Percentiles rank a stretch among this genome's conserved stretches.
These are phyloP conservation scores for Gigaspora rosea DNA, from an alignment of 192 early-diverging fungal genomes.

Conservation along the genomic window DNA sequence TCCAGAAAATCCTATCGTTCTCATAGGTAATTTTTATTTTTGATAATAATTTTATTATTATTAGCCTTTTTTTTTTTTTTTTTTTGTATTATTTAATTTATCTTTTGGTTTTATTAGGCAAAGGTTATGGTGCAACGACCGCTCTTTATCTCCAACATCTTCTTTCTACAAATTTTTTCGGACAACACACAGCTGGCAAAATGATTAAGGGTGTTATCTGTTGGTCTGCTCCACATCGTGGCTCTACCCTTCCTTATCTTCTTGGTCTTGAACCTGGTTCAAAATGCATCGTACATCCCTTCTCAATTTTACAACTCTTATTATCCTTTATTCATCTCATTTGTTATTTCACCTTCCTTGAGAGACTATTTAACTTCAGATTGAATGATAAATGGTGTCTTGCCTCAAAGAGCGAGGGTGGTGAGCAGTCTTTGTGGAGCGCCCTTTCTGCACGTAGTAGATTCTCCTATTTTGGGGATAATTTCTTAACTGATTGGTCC, in stretches of 20 bases:
- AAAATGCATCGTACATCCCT: constrained; percentile 4
- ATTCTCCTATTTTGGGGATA: constrained; percentile 25
- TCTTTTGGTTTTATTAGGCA: constrained; percentile 14
- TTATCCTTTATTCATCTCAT: constrained; percentile 16
- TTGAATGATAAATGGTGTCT: constrained; percentile 30
- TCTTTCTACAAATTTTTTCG: constrained; percentile 19
- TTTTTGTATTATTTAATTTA: neutral
- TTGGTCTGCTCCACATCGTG: constrained; percentile 32
- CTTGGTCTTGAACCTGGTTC: constrained; percentile 31
- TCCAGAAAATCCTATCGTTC: constrained; percentile 28
- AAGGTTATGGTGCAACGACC: constrained; percentile 30
- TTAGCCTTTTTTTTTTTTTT: no score
- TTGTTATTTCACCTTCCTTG: constrained; percentile 19
- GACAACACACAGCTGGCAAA: constrained; percentile 12
- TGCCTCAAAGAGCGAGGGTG: neutral
- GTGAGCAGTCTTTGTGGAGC: constrained; percentile 20
- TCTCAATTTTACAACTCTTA: constrained; percentile 13
- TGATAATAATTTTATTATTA: no score
- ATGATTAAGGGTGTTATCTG: constrained; percentile 28
- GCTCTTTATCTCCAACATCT: constrained; percentile 31
- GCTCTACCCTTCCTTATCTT: constrained; percentile 21
- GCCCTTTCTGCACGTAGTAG: constrained; percentile 21
- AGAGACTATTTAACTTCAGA: constrained; percentile 1
- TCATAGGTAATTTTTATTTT: constrained; percentile 19
- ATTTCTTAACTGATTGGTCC: constrained; percentile 31